Percentiles rank a stretch among this genome's conserved stretches.
Conservation (phyloP, 257 asterid genomes). For the Forsythia viridissima region DNA sequence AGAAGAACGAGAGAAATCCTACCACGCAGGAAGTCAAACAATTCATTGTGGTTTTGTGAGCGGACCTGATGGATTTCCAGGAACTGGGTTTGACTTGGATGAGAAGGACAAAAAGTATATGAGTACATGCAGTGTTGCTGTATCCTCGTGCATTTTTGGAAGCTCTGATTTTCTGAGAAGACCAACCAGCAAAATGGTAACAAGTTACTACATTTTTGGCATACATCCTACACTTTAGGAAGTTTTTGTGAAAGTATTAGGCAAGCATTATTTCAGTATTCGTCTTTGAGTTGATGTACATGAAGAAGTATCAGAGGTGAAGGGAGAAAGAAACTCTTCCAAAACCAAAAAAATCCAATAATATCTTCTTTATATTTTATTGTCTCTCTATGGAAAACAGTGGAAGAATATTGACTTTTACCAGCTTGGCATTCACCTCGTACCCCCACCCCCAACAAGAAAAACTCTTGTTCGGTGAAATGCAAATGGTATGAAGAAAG, state of each 20-base stretch:
- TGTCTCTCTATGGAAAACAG: neutral
- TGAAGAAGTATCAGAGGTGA: neutral
- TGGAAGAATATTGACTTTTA: neutral
- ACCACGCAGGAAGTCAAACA: conserved; percentile 67
- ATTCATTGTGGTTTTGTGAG: conserved; percentile 88
- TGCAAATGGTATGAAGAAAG: neutral
- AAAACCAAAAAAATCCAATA: neutral
- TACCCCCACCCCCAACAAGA: neutral
- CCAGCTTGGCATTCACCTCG: neutral
- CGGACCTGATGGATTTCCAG: conserved; percentile 49
- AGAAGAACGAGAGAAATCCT: conserved; percentile 72
- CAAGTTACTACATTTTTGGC: conserved; percentile 1
- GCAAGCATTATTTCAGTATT: neutral
- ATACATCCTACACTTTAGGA: neutral
- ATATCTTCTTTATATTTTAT: neutral
- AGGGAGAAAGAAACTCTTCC: conserved; percentile 1
- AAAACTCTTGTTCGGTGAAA: neutral
- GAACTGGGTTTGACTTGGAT: conserved; percentile 81
- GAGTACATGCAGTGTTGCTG: conserved; percentile 64
- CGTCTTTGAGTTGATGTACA: conserved; percentile 13
- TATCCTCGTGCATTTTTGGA: conserved; percentile 93
- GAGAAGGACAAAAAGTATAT: conserved; percentile 62
- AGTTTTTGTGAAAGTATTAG: neutral
- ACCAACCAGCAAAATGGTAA: conserved; percentile 90
- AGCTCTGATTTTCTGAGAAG: conserved; percentile 88